phyloP scores from a whole-genome alignment of 345 rosid species.

The Euphorbia pulcherrima region DNA sequence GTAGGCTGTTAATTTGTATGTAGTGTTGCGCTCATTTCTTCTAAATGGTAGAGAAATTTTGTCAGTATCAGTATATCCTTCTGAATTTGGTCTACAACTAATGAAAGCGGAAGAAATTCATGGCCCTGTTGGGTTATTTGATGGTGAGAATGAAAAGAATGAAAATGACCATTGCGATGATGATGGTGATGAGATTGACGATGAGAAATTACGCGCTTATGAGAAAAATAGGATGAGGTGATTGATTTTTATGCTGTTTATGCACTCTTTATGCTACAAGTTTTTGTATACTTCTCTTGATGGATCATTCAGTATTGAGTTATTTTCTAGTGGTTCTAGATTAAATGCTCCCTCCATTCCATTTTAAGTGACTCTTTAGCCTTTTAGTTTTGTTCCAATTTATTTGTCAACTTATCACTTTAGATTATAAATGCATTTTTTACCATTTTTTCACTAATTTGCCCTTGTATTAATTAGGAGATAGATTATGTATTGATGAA shows the following conservation, averaged over 20 bases:
- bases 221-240: conserved; percentile 82
- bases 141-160: conserved; percentile 35
- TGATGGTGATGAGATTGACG: conserved; percentile 43
- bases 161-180: conserved; percentile 22
- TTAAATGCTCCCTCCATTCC: no score
- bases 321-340: background rate
- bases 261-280: background rate
- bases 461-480: no score
- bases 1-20: conserved; percentile 83
- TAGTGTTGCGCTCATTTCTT: conserved; percentile 66
- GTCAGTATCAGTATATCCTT: conserved; percentile 79
- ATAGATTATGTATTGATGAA: no score
- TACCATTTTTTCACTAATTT: no score
- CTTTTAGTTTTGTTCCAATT: no score
- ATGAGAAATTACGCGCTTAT: conserved; percentile 64
- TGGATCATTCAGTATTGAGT: background rate
- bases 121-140: conserved; percentile 79
- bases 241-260: conserved; percentile 13
- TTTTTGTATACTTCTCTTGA: background rate
- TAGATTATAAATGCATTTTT: no score
- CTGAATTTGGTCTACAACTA: conserved; percentile 81
- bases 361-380: no score
- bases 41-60: conserved; percentile 70
- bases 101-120: conserved; percentile 92
- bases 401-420: no score